Evolutionary conservation across 2,329 filamentous ascomycete genomes (phyloP).

Genomic region (Aspergillus persii): DNA sequence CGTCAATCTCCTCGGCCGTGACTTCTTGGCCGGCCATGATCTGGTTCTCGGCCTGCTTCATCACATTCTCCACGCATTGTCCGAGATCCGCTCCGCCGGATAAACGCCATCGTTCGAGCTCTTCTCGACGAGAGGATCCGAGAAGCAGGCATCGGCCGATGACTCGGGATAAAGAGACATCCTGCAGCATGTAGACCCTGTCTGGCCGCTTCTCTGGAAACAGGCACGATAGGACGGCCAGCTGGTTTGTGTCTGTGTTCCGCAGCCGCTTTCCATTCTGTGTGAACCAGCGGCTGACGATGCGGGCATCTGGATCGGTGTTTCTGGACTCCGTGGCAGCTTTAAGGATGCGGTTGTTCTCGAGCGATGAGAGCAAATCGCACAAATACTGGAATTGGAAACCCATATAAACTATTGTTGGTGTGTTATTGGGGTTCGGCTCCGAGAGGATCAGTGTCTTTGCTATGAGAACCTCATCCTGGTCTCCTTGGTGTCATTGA

Average conservation of each 20-base stretch:
- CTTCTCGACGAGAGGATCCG: constrained; percentile 57
- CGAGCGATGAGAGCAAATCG: constrained; percentile 68
- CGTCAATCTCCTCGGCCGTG: constrained; percentile 71
- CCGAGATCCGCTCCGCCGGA: constrained; percentile 66
- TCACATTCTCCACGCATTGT: constrained; percentile 65
- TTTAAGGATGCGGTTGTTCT: constrained; percentile 47
- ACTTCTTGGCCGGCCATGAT: constrained; percentile 45
- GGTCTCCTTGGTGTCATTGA: background rate
- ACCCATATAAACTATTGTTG: constrained; percentile 31
- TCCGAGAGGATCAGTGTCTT: background rate
- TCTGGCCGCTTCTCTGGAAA: constrained; percentile 75
- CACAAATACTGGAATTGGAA: constrained; percentile 67
- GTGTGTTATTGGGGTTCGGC: background rate
- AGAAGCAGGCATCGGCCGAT: constrained; percentile 66
- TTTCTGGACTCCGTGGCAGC: constrained; percentile 28
- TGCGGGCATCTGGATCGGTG: constrained; percentile 39
- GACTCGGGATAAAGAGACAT: constrained; percentile 60
- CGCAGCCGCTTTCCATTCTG: constrained; percentile 60
- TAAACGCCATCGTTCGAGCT: constrained; percentile 62
- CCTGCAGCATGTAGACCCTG: constrained; percentile 71
- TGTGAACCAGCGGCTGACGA: constrained; percentile 66
- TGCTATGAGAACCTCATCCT: background rate
- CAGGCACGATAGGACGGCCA: constrained; percentile 70
- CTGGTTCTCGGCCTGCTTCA: constrained; percentile 57
- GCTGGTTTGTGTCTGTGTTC: constrained; percentile 54